Conservation (phyloP, 768 basidiomycete genomes). For the Gloeophyllum trabeum region DNA sequence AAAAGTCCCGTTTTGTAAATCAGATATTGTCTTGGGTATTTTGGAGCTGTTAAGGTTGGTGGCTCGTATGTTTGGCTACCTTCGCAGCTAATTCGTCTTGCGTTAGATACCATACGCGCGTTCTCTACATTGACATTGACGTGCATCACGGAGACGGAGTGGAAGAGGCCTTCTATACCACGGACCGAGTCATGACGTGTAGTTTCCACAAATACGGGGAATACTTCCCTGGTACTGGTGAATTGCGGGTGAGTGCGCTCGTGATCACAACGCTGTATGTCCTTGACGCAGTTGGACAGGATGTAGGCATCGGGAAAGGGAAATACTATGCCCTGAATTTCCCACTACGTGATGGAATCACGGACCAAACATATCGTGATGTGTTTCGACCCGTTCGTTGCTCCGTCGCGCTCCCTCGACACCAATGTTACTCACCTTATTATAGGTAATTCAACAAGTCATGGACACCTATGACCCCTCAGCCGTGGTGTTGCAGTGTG, state of each 20-base stretch:
- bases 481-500: constrained; percentile 94
- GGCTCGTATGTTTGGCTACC: background rate
- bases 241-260: constrained; percentile 56
- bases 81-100: background rate
- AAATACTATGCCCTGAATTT: constrained; percentile 94
- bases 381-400: constrained; percentile 86
- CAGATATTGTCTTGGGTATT: constrained; percentile 96
- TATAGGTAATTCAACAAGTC: constrained; percentile 81
- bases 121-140: constrained; percentile 97
- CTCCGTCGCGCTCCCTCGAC: background rate
- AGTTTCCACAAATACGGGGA: constrained; percentile 99
- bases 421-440: background rate
- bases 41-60: constrained; percentile 79
- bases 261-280: background rate
- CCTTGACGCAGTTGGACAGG: constrained; percentile 29
- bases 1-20: background rate
- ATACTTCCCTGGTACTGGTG: constrained; percentile 98
- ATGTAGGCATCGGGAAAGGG: constrained; percentile 88
- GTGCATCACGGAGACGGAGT: constrained; percentile 99
- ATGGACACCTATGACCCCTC: constrained; percentile 93
- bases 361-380: constrained; percentile 88
- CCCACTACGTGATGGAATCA: constrained; percentile 89
- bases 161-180: constrained; percentile 98
- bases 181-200: constrained; percentile 96
- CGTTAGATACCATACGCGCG: constrained; percentile 81